Evolutionary conservation across 2,329 filamentous ascomycete species (phyloP).

Genomic region (Aspergillus fijiensis): DNA sequence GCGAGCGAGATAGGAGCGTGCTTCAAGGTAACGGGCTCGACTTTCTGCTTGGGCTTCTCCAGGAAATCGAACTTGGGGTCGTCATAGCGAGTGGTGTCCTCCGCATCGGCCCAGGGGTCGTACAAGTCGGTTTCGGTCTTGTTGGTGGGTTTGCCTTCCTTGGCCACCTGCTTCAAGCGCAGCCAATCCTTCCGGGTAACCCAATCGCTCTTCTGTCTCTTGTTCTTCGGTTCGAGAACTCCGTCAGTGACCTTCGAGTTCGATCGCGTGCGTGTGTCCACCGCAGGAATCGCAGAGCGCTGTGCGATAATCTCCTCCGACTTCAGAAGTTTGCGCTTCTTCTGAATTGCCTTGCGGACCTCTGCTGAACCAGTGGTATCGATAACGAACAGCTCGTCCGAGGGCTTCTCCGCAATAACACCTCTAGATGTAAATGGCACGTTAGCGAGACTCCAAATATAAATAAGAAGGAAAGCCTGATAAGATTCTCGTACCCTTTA

Average conservation of each 20-base stretch:
- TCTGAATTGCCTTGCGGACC: slow-evolving; percentile 64
- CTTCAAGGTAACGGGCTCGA: slow-evolving; percentile 72
- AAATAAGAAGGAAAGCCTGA: neutral
- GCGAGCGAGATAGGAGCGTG: slow-evolving; percentile 76
- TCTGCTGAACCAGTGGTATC: slow-evolving; percentile 71
- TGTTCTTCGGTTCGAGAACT: slow-evolving; percentile 63
- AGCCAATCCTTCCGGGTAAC: slow-evolving; percentile 81
- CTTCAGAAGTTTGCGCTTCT: slow-evolving; percentile 75
- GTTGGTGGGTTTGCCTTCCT: slow-evolving; percentile 55
- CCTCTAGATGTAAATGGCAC: slow-evolving; percentile 57
- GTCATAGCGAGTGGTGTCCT: slow-evolving; percentile 42
- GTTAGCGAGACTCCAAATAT: neutral
- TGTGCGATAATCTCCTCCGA: slow-evolving; percentile 87
- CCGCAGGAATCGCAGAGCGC: slow-evolving; percentile 76
- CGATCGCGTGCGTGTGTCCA: slow-evolving; percentile 74
- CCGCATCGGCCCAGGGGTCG: slow-evolving; percentile 73
- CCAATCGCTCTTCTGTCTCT: slow-evolving; percentile 74
- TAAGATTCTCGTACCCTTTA: slow-evolving; percentile 62
- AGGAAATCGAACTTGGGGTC: slow-evolving; percentile 65
- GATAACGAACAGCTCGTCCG: slow-evolving; percentile 80
- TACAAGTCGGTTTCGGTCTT: slow-evolving; percentile 59
- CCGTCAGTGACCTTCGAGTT: slow-evolving; percentile 71
- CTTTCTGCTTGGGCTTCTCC: slow-evolving; percentile 63
- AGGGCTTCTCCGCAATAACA: slow-evolving; percentile 77
- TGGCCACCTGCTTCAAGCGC: slow-evolving; percentile 74